Conservation (phyloP, 208 protist genomes). For the Blastocrithidia nonstop region DNA sequence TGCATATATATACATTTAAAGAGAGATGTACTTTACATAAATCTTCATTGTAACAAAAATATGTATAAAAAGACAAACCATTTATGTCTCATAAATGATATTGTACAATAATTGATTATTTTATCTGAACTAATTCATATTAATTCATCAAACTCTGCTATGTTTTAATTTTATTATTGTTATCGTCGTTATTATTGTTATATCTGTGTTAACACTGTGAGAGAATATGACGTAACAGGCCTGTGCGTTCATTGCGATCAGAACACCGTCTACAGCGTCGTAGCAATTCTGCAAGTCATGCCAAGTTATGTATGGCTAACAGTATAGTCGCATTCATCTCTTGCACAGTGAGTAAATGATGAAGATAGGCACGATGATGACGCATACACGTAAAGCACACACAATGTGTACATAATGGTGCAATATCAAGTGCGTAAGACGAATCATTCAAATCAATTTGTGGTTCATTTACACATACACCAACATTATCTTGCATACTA, state of each 20-base stretch:
- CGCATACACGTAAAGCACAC: conserved; percentile 61
- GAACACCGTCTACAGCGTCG: conserved; percentile 4
- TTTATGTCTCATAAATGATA: too few species aligned
- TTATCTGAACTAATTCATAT: too few species aligned
- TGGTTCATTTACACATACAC: conserved; percentile 2
- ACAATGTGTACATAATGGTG: conserved; percentile 29
- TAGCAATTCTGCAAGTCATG: conserved; percentile 17
- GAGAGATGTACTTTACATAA: too few species aligned
- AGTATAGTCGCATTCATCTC: conserved; percentile 83
- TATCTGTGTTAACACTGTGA: not conserved
- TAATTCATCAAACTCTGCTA: too few species aligned
- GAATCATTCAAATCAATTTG: conserved; percentile 68
- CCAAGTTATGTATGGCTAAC: conserved; percentile 69
- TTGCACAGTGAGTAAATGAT: conserved; percentile 77
- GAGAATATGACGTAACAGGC: too few species aligned
- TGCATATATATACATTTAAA: too few species aligned
- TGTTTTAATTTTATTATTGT: too few species aligned
- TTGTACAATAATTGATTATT: too few species aligned
- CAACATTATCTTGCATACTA: not conserved
- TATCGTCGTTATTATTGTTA: too few species aligned
- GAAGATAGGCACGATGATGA: conserved; percentile 68
- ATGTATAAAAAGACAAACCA: too few species aligned
- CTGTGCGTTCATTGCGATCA: not conserved
- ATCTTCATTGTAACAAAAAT: too few species aligned
- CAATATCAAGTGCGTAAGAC: conserved; percentile 38